Evolutionary conservation across 2,329 filamentous ascomycete genomes (phyloP).

Genomic region (Trichoderma endophyticum): DNA sequence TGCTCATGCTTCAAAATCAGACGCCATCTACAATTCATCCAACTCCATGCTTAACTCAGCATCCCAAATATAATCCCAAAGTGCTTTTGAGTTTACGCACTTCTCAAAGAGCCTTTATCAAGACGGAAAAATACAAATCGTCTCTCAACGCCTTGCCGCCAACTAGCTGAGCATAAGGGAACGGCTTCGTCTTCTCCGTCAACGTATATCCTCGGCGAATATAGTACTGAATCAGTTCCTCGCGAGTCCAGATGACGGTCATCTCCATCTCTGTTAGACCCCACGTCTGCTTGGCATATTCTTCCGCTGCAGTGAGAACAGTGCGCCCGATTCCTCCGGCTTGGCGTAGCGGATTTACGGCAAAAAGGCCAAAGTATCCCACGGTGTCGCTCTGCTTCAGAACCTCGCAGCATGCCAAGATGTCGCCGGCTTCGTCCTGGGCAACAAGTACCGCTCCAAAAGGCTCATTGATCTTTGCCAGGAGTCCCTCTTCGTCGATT

Average conservation of each 20-base stretch:
- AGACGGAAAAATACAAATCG: slow-evolving; percentile 42
- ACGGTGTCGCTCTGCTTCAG: slow-evolving; percentile 25
- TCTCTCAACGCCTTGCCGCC: slow-evolving; percentile 39
- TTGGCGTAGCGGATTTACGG: slow-evolving; percentile 43
- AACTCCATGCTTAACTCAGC: neutral
- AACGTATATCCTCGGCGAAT: slow-evolving; percentile 39
- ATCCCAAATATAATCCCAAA: neutral
- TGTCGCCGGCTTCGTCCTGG: slow-evolving; percentile 26
- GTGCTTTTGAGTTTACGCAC: neutral
- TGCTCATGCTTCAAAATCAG: neutral
- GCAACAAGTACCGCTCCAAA: slow-evolving; percentile 38
- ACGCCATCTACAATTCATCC: neutral
- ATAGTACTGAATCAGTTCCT: slow-evolving; percentile 48
- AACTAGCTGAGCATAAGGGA: slow-evolving; percentile 40
- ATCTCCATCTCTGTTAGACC: slow-evolving; percentile 37
- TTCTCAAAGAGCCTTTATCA: slow-evolving; percentile 37
- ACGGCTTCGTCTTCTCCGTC: slow-evolving; percentile 40
- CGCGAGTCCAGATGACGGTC: slow-evolving; percentile 41
- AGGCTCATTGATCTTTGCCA: slow-evolving; percentile 40
- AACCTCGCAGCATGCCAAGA: slow-evolving; percentile 47
- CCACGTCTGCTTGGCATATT: slow-evolving; percentile 29
- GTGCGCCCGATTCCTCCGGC: slow-evolving; percentile 42
- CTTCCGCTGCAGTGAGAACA: slow-evolving; percentile 42
- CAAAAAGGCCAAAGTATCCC: slow-evolving; percentile 40
- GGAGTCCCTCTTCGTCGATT: slow-evolving; percentile 38